A percentile compares a stretch with the other conserved stretches of the same genome.
phyloP scores from a whole-genome alignment of 352 stramenopile species.

The Pythium dissimile region DNA sequence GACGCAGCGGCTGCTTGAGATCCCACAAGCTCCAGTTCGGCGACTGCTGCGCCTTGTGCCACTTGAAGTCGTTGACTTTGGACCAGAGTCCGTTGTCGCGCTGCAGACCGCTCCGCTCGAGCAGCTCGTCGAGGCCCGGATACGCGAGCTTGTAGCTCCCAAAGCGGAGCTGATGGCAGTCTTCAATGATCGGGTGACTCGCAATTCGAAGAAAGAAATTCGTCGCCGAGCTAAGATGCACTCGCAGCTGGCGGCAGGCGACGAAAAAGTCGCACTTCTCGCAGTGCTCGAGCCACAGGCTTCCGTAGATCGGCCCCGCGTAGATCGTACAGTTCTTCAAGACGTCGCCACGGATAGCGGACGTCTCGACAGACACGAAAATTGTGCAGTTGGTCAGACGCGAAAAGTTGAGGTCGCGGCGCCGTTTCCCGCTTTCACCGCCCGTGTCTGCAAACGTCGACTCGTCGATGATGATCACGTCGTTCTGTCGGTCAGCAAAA shows the following conservation, averaged over 20 bases:
- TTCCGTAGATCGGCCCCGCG: constrained; percentile 74
- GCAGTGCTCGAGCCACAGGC: constrained; percentile 83
- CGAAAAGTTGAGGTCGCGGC: constrained; percentile 71
- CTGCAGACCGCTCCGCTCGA: constrained; percentile 48
- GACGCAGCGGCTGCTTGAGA: constrained; percentile 37
- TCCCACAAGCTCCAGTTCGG: constrained; percentile 81
- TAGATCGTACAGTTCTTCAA: constrained; percentile 75
- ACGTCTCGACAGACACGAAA: constrained; percentile 61
- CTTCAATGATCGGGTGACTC: constrained; percentile 90
- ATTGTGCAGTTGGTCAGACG: constrained; percentile 70
- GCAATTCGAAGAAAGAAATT: constrained; percentile 79
- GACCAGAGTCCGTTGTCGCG: constrained; percentile 71
- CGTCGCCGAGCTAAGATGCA: constrained; percentile 67
- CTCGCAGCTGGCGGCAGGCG: constrained; percentile 81
- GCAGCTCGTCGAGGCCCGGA: constrained; percentile 49
- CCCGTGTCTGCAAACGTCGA: constrained; percentile 35
- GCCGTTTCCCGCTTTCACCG: constrained; percentile 22
- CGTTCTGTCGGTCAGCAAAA: constrained; percentile 47
- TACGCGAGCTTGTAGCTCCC: constrained; percentile 72
- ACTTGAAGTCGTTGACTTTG: constrained; percentile 93
- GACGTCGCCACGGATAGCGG: constrained; percentile 63
- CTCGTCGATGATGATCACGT: constrained; percentile 68
- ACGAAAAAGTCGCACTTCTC: constrained; percentile 75
- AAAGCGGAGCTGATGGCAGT: constrained; percentile 83
- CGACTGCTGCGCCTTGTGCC: constrained; percentile 82